Evolutionary conservation across 805 yeast genomes (phyloP), one percentile per base, ranked within the genome.

Genomic region (Yarrowia hollandica): DNA sequence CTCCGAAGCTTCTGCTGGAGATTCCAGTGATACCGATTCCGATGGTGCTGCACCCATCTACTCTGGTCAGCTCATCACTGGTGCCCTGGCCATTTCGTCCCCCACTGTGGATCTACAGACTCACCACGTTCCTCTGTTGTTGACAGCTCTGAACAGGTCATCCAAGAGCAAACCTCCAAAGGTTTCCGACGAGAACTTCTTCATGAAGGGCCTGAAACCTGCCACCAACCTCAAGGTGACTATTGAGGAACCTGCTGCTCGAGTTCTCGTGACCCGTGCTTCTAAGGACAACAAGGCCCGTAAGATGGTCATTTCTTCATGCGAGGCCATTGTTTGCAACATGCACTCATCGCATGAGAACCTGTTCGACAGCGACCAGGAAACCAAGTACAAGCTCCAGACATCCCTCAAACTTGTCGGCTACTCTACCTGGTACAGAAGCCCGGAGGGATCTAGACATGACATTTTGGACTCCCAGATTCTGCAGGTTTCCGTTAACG

Each of bases 21-120:
- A 30, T 7, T 11, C 34, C 9, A 44, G 54, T n/a, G 55, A 48
- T 5, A 48, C 55, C 8, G 55, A 48, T 7, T 33, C 39, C 4
- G 55, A 48, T 9, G 30, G n/a, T n/a, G 55, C 30, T 15, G 28
- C 39, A 2, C 55, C 55, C 15, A 33, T 48, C 15, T 48, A 48
- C 30, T 48, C 39, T 38, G 65, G 67, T 18, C 64, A 68, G 30
- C 42, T 65, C 18, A 42, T 73, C 18, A 63, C 70, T 9, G 71
- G 73, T 11, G 66, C 68, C 41, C 61, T 72, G 57, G 64, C 69
- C 18, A 60, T 75, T 41, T 62, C 70, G 19, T 67, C 74, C 1
- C 78, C 78, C 1, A 72, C 73, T 8, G 57, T 75, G n/a, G 72
- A 75, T 39, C 55, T 74, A 9, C 72, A 69, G 48, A 66, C 75